Base-by-base conservation (phyloP, 768 basidiomycete genomes). In the Suillus clintonianus region DNA sequence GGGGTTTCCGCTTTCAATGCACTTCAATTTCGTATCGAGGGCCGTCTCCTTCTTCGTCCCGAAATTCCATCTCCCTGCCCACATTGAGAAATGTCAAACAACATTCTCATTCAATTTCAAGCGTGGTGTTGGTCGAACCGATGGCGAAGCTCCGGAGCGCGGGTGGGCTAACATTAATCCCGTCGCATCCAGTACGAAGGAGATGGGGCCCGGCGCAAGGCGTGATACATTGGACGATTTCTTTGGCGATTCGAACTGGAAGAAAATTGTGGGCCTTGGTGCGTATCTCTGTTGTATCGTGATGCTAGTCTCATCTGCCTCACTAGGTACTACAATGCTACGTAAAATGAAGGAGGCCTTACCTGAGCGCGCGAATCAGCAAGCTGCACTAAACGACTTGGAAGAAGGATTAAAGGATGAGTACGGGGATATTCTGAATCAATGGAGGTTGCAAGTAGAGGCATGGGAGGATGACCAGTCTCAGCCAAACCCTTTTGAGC, bases 101-200 rank as follows among this genome's bases (percentile, higher is more conserved):
- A 34, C 34, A 3, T 34, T 34, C 34, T 34, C 34, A 34, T 34
- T 34, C 14, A 76, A 72, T 41, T 75, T 74, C 59, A 50, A 63
- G 15, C 41, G 61, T 2, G 71, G 77, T 5, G 67, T 69, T 32
- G 77, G 75, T 11, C 69, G 71, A 3, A 72, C 69, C 1, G 77
- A 78, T 67, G 76, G 79, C 0, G 77, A 81, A 59, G 76, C 70
- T 0, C 67, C 79, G 1, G 81, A 83, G 60, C 65, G 69, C 1
- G 64, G 59, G 0, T 82, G 81, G 81, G 59, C 77, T 0, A 55
- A 67, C 32, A 70, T 70, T 24, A 34, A 34, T 34, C 34, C 34
- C 4, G 34, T 34, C 4, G 34, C 34, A 34, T 34, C 34, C 34
- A 34, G 76, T 64, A 75, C 74, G 2, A 62, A 69, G 14, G 78